Evolutionary conservation across 2,329 filamentous ascomycete genomes (phyloP), one percentile per base, ranked within the genome.

Genomic region (Zarea fungicola): DNA sequence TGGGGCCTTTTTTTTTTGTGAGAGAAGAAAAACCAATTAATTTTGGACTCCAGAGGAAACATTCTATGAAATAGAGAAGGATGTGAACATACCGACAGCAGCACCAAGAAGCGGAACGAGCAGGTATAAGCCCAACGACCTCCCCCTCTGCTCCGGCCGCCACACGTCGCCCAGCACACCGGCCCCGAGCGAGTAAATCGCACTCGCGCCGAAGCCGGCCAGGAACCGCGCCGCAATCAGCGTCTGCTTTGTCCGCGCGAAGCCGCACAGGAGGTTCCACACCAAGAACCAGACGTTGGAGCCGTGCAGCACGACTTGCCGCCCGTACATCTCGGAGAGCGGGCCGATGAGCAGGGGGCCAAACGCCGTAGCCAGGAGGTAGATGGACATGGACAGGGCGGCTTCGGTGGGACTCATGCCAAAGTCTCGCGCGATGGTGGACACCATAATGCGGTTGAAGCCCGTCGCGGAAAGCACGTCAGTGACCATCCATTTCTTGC

Each of bases 391-490:
- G 0, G 69, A 58, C 60, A 83, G 68, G 34, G 71, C 70, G 3
- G 79, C 65, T 54, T 77, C 67, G 31, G 64, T 62, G 6, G 67
- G 60, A 6, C 57, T 71, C 59, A 83, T 80, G 35, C 73, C 36
- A 11, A 84, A 64, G 32, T 83, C 76, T 1, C 59, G 57, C 5
- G 72, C 69, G 37, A 84, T 76, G 1, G 67, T 57, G 1, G 72
- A 75, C 0, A 75, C 71, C 53, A 78, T 67, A 50, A 77, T 75
- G 9, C 71, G 71, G 37, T 74, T 75, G 54, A 78, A 76, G 7
- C 73, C 74, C 0, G 71, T 73, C 3, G 69, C 68, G 0, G 74
- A 76, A 1, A 77, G 64, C 4, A 75, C 67, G 41, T 72, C 58
- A 3, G 74, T 78, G 1, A 73, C 70, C 0, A 65, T 64, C 75